Evolutionary conservation across 2,329 filamentous ascomycete species (phyloP).

Genomic region (Penicillium capsulatum): DNA sequence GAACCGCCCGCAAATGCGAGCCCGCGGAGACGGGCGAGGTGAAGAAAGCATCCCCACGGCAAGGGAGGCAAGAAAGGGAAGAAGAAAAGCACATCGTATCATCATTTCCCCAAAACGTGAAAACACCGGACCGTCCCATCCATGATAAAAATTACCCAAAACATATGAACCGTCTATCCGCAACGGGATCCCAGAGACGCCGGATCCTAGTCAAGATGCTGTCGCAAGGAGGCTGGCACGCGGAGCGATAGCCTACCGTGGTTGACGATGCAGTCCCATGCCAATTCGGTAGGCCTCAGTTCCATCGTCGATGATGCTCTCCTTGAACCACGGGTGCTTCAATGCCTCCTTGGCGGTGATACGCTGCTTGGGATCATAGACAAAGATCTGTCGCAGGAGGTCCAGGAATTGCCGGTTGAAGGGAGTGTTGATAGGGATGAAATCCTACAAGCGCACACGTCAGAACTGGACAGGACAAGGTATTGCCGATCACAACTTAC

Average conservation of each 20-base stretch:
- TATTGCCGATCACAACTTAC: slow-evolving; percentile 39
- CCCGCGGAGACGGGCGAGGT: neutral
- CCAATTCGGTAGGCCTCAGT: slow-evolving; percentile 61
- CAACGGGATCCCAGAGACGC: slow-evolving; percentile 19
- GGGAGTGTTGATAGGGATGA: slow-evolving; percentile 55
- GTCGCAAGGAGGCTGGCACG: neutral
- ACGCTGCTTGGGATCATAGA: slow-evolving; percentile 62
- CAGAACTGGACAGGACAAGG: slow-evolving; percentile 1
- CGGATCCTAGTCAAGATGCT: slow-evolving; percentile 8
- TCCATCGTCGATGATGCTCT: slow-evolving; percentile 61
- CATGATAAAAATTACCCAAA: slow-evolving; percentile 21
- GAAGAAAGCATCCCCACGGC: no score
- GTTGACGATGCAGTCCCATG: slow-evolving; percentile 37
- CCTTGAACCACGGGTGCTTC: slow-evolving; percentile 64
- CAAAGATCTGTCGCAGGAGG: slow-evolving; percentile 59
- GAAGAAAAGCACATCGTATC: slow-evolving; percentile 21
- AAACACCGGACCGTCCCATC: slow-evolving; percentile 21
- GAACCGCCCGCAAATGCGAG: slow-evolving; percentile 11
- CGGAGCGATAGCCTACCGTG: slow-evolving; percentile 16
- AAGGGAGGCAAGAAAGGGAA: slow-evolving; percentile 12
- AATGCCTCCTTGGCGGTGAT: slow-evolving; percentile 63
- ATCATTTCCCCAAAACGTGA: slow-evolving; percentile 20
- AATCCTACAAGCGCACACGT: slow-evolving; percentile 47
- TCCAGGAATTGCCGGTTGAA: slow-evolving; percentile 64
- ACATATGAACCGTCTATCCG: slow-evolving; percentile 23